phyloP scores from a whole-genome alignment of 139 green algal genomes.

The Edaphochlamys debaryana region DNA sequence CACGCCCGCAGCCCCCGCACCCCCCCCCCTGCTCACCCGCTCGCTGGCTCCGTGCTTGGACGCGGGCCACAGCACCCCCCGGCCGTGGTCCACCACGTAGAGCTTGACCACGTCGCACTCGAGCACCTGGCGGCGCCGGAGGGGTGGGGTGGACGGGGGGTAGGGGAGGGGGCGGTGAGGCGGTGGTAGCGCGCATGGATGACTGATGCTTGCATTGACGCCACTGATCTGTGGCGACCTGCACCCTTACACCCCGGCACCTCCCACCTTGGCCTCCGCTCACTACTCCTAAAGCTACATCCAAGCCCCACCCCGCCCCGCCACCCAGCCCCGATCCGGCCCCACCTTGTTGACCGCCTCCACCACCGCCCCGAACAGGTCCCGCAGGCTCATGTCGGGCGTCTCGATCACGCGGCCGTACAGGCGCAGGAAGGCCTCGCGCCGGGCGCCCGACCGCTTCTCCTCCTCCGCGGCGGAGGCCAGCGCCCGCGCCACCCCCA shows the following conservation, averaged over 20 bases:
- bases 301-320: too few species aligned
- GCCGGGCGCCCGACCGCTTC: conserved; percentile 10
- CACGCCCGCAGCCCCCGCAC: too few species aligned
- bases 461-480: conserved; percentile 6
- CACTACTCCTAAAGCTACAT: too few species aligned
- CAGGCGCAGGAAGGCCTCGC: conserved; percentile 24
- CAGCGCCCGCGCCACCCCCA: conserved; percentile 5
- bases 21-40: background rate
- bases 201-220: too few species aligned
- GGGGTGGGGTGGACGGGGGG: background rate
- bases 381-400: conserved; percentile 5
- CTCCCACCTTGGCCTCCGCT: too few species aligned
- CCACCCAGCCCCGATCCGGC: too few species aligned
- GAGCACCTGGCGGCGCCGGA: background rate
- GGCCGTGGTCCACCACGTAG: conserved; percentile 19
- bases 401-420: conserved; percentile 21
- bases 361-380: conserved; percentile 16
- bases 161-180: too few species aligned
- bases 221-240: too few species aligned
- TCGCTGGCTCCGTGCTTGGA: background rate
- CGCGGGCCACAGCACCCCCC: conserved; percentile 16
- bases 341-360: conserved; percentile 32
- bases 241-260: too few species aligned
- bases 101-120: conserved; percentile 40
- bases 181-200: too few species aligned